Evolutionary conservation across 2,329 filamentous ascomycete species (phyloP).

Genomic region (Claviceps pusilla): DNA sequence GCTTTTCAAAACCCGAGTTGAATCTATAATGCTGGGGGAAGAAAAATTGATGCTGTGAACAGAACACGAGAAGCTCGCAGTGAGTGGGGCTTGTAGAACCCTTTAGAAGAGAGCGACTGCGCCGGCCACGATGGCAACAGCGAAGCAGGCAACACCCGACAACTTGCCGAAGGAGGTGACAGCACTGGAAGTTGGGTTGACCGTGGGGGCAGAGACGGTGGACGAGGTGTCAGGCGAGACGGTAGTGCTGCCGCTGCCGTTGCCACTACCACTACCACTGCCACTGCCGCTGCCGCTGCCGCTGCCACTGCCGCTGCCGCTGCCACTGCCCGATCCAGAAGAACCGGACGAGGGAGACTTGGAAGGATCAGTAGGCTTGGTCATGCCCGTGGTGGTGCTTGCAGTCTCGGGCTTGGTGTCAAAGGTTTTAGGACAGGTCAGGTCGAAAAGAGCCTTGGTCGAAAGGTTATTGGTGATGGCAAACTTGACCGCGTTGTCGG

Average conservation of each 20-base stretch:
- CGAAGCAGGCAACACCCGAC: constrained; percentile 8
- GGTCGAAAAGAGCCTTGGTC: constrained; percentile 35
- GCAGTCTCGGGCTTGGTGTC: constrained; percentile 16
- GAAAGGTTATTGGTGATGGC: constrained; percentile 38
- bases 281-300: background rate
- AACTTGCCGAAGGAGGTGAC: constrained; percentile 4
- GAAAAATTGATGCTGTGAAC: background rate
- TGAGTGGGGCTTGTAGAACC: background rate
- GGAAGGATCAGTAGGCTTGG: constrained; percentile 1
- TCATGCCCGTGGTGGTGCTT: background rate
- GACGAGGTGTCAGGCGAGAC: background rate
- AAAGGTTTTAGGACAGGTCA: constrained; percentile 34
- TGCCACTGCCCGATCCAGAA: background rate
- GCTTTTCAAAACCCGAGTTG: background rate
- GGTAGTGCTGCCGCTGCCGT: constrained; percentile 1
- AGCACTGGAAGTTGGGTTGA: background rate
- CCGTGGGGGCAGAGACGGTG: background rate
- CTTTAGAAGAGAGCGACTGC: constrained; percentile 7
- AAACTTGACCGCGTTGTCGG: constrained; percentile 43
- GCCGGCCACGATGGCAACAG: constrained; percentile 7
- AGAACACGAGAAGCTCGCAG: background rate
- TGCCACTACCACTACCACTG: background rate
- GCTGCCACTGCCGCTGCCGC: constrained; percentile 3
- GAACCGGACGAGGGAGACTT: constrained; percentile 2
- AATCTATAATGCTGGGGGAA: background rate